These are phyloP conservation scores for Berberis thunbergii DNA, from an alignment of 164 flowering plant genomes.

Conservation along the genomic window DNA sequence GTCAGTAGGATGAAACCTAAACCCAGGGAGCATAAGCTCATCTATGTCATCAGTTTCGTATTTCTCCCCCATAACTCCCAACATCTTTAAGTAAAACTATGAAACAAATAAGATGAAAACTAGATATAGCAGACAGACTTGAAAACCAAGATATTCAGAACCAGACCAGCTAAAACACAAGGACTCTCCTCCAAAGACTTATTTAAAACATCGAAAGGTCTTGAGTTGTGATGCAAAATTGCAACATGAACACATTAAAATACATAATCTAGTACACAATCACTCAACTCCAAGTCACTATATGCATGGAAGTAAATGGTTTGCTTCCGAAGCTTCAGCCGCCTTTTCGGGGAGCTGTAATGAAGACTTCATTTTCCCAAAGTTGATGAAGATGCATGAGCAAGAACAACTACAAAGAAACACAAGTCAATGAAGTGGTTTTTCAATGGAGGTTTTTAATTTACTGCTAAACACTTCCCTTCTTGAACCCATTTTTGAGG, in stretches of 20 bases:
- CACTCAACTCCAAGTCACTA: conserved; percentile 40
- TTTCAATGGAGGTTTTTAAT: conserved; percentile 16
- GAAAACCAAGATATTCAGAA: neutral
- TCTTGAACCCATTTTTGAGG: conserved; percentile 13
- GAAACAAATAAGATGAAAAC: neutral
- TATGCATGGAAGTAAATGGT: conserved; percentile 51
- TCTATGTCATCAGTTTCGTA: conserved; percentile 35
- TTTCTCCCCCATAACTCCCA: conserved; percentile 32
- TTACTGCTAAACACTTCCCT: conserved; percentile 10
- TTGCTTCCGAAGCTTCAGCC: conserved; percentile 75
- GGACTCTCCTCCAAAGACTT: too few relatives aligned
- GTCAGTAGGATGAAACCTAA: conserved; percentile 80
- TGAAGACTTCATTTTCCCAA: conserved; percentile 23
- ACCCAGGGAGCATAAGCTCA: conserved; percentile 65
- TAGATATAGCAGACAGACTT: neutral
- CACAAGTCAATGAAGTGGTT: conserved; percentile 31
- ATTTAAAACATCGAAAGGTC: too few relatives aligned
- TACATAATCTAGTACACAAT: conserved; percentile 10
- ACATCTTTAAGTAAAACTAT: neutral
- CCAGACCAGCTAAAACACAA: too few relatives aligned
- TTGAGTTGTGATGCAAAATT: neutral
- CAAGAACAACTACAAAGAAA: conserved; percentile 36
- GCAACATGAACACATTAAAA: neutral
- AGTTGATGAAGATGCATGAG: conserved; percentile 17
- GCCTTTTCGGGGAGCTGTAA: conserved; percentile 63